Evolutionary conservation across 2,329 filamentous ascomycete species (phyloP), one percentile per base, ranked within the genome.

Genomic region (Phaeosphaeria sp.): DNA sequence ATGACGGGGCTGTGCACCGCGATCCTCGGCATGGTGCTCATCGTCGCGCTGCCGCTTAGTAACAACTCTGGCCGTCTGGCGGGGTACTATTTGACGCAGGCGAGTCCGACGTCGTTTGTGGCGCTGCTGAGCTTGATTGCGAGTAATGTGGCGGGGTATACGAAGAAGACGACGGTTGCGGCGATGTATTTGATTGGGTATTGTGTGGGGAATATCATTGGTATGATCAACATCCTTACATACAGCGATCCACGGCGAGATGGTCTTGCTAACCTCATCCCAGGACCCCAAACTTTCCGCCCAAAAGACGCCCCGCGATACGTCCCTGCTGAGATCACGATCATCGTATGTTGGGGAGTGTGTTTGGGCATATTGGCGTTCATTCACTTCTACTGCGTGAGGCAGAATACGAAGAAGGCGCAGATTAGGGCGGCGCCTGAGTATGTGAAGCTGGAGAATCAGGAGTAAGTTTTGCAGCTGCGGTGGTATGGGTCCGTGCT

Each of bases 51-150:
- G 3, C 86, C 87, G 0, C 70, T 86, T 3, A 72, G 77, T n/a
- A 86, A 86, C 64, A 85, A 83, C 58, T 80, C 78, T 1, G 89
- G 87, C 11, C 81, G 86, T 0, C 78, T 90, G 11, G 81, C 87
- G 1, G 87, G 87, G 0, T 91, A 89, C 71, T 91, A 90, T 74
- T 76, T 91, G 50, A 89, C 86, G 0, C 83, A 86, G 45, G 83
- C 86, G 1, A 81, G 80, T 11, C 82, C 87, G 0, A 87, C 86
- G 0, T 81, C 86, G 0, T 90, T 90, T 60, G 87, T 90, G 0
- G 86, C 86, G 3, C 74, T 91, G 17, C 74, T 91, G 4, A 86
- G 85, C 24, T 79, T 91, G 36, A 86, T 90, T 53, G 82, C 84
- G 1, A 86, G 84, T 15, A 91, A 91, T 55, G 79, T 86, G 0